These are phyloP conservation scores for Clohesyomyces aquaticus DNA, from an alignment of 495 filamentous ascomycete species.

Conservation along the genomic window DNA sequence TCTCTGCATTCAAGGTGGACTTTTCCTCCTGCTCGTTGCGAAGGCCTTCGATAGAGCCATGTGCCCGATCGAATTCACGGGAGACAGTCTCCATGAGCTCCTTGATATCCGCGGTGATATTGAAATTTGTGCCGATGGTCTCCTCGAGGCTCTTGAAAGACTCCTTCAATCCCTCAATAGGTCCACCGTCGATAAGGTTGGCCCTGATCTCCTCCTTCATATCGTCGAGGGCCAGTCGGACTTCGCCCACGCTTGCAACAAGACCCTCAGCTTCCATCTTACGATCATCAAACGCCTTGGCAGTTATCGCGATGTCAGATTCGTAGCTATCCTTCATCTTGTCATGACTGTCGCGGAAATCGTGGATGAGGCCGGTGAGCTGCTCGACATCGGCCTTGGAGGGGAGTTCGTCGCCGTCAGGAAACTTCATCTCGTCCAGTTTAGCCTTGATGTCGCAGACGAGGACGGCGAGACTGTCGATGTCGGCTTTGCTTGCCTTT, in stretches of 20 bases:
- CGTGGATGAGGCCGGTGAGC: slow-evolving; percentile 67
- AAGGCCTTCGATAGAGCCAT: slow-evolving; percentile 66
- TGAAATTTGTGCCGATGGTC: slow-evolving; percentile 50
- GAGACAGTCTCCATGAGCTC: slow-evolving; percentile 79
- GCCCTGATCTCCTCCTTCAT: slow-evolving; percentile 69
- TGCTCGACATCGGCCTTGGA: slow-evolving; percentile 65
- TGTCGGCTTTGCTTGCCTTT: slow-evolving; percentile 73
- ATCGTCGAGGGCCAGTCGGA: slow-evolving; percentile 60
- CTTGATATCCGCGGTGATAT: slow-evolving; percentile 68
- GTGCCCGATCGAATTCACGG: slow-evolving; percentile 77
- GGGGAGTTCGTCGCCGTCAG: slow-evolving; percentile 65
- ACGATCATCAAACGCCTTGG: slow-evolving; percentile 78
- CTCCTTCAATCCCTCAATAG: slow-evolving; percentile 58
- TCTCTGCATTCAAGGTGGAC: slow-evolving; percentile 69
- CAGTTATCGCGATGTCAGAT: slow-evolving; percentile 69
- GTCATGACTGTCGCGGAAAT: slow-evolving; percentile 58
- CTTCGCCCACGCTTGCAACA: slow-evolving; percentile 61
- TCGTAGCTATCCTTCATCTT: slow-evolving; percentile 64
- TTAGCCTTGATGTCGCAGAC: slow-evolving; percentile 79
- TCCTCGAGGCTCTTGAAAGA: slow-evolving; percentile 52
- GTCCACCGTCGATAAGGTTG: slow-evolving; percentile 61
- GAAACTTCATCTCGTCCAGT: slow-evolving; percentile 69
- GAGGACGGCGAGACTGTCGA: slow-evolving; percentile 76
- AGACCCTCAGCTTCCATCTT: slow-evolving; percentile 65
- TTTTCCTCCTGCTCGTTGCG: slow-evolving; percentile 79